Percentiles rank a stretch among this genome's conserved stretches.
phyloP scores from a whole-genome alignment of 2,329 filamentous ascomycete species.

The Colletotrichum aenigma region DNA sequence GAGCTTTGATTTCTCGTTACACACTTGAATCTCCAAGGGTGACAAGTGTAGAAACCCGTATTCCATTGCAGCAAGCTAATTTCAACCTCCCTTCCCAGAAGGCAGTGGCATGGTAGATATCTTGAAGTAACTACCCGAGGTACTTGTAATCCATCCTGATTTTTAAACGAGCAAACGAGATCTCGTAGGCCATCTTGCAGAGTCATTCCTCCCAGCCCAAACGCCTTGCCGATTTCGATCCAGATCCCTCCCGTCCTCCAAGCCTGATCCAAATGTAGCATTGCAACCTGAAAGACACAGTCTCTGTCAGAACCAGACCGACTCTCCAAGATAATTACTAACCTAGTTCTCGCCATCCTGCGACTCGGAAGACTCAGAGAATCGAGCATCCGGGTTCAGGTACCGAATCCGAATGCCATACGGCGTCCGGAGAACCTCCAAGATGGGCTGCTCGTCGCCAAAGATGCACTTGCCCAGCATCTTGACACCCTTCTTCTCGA shows the following conservation, averaged over 20 bases:
- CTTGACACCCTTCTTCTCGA: neutral
- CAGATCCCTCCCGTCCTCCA: neutral
- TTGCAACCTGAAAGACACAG: fast-evolving
- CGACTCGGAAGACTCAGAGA: neutral
- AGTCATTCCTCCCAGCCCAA: neutral
- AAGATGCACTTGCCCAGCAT: neutral
- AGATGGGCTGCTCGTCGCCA: neutral
- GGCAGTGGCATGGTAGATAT: neutral
- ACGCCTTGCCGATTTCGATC: neutral
- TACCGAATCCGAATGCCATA: neutral
- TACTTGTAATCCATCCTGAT: neutral
- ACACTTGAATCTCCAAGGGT: neutral
- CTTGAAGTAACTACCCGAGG: neutral
- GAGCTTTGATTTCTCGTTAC: neutral
- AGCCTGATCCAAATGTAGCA: neutral
- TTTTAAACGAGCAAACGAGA: neutral
- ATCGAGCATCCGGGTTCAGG: neutral
- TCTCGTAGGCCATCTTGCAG: neutral
- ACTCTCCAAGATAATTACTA: neutral
- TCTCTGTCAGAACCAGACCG: neutral
- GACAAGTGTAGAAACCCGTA: neutral
- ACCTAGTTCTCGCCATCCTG: neutral
- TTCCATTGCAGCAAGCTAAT: neutral
- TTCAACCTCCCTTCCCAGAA: neutral
- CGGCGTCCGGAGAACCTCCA: neutral